Conservation (phyloP, 169 alveolate species). For the Perkinsus chesapeaki region DNA sequence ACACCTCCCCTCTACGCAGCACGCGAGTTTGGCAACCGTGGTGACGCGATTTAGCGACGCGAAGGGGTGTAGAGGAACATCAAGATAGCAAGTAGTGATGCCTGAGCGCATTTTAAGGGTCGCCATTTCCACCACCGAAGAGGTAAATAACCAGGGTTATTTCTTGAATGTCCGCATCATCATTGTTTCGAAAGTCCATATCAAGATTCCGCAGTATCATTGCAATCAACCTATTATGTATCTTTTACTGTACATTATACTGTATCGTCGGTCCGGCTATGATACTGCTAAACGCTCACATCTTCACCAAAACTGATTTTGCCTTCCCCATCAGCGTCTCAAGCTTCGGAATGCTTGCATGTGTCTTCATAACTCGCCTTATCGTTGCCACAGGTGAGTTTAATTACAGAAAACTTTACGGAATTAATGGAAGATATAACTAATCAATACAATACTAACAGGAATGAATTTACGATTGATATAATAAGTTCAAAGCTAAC, state of each 20-base stretch:
- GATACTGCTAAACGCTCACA: neutral
- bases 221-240: neutral
- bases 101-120: too few relatives aligned
- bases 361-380: neutral
- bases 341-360: neutral
- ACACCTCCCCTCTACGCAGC: too few relatives aligned
- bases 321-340: neutral
- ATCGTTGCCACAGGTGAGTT: neutral
- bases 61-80: too few relatives aligned
- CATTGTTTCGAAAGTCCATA: neutral
- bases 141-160: neutral
- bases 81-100: too few relatives aligned
- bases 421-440: neutral
- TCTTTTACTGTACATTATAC: neutral
- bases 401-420: neutral
- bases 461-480: too few relatives aligned
- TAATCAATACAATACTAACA: too few relatives aligned
- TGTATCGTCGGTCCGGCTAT: neutral
- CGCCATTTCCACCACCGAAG: too few relatives aligned
- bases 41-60: too few relatives aligned
- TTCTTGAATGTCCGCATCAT: neutral
- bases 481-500: too few relatives aligned
- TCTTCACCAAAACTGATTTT: neutral
- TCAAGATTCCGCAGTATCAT: neutral
- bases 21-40: too few relatives aligned